Evolutionary conservation across 2,329 filamentous ascomycete genomes (phyloP), one percentile per base, ranked within the genome.

Genomic region (Neofusicoccum parvum): DNA sequence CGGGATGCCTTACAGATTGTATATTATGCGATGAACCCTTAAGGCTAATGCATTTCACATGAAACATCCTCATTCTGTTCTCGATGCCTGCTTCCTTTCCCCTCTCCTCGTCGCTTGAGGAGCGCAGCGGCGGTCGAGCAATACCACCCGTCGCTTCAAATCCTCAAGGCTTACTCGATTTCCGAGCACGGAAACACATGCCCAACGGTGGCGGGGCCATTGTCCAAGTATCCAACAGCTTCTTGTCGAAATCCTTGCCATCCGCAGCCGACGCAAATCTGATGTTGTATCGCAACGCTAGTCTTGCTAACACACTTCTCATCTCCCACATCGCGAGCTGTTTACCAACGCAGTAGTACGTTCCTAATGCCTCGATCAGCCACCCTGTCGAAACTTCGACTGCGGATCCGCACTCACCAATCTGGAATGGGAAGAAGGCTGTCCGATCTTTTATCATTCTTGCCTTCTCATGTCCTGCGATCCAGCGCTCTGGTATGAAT

Each of bases 311-410:
- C 2, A 87, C 85, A 6, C 86, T 84, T 56, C 80, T 85, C 83
- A 91, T 86, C 79, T 91, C 89, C 50, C 86, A 82, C 70, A 91
- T 90, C 1, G 88, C 88, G 48, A 91, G 76, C 0, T 85, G 84
- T 81, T 91, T 92, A 0, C 90, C 90, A 64, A 92, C 90, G 72
- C 90, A 92, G 2, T 88, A 88, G 12, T 89, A 80, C 0, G 88
- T 87, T 0, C 90, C 90, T 67, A 91, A 80, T 5, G 10, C 9
- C 14, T 20, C 11, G 3, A 14, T 43, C 10, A 58, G n/a, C 7
- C 32, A 45, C 3, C 14, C 14, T 17, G 14, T 6, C 1, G 17
- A 51, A 3, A 15, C 32, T 17, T 23, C 6, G 20, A n/a, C 14
- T n/a, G 12, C n/a, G 36, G 17, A 6, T 36, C 4, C 15, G n/a